phyloP scores from a whole-genome alignment of 1,284 basidiomycete genomes.

The Boletus holoroseus region DNA sequence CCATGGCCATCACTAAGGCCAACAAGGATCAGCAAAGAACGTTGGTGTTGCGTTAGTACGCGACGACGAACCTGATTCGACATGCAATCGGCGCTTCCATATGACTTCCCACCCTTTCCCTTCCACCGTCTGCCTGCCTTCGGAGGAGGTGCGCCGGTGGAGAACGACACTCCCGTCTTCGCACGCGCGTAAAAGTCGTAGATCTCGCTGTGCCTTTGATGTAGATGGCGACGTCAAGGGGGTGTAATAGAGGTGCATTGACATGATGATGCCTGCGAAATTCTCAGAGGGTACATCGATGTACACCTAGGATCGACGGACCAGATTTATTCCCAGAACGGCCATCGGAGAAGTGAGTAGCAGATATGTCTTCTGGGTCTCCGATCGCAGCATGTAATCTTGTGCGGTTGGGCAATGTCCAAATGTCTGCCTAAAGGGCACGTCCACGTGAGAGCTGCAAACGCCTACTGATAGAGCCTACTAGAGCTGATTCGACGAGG shows the following conservation, averaged over 20 bases:
- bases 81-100: conserved; percentile 69
- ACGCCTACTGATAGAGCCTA: conserved; percentile 34
- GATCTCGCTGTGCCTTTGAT: conserved; percentile 32
- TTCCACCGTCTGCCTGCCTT: conserved; percentile 51
- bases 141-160: conserved; percentile 43
- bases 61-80: conserved; percentile 66
- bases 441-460: not conserved
- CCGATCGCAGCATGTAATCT: conserved; percentile 79
- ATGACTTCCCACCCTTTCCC: conserved; percentile 67
- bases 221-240: conserved; percentile 30
- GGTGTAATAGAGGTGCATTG: conserved; percentile 59
- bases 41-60: not conserved
- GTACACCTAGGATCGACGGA: conserved; percentile 5
- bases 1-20: conserved; percentile 81
- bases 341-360: conserved; percentile 38
- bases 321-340: conserved; percentile 37
- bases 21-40: not conserved
- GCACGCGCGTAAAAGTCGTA: conserved; percentile 67
- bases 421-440: conserved; percentile 65
- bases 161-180: conserved; percentile 77
- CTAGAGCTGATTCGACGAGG: conserved; percentile 78
- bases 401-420: conserved; percentile 57
- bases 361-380: conserved; percentile 37
- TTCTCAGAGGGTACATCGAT: not conserved
- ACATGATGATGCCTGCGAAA: conserved; percentile 76